Base-by-base conservation (phyloP, 1,139 yeast genomes). In the Lipomyces yarrowii region DNA sequence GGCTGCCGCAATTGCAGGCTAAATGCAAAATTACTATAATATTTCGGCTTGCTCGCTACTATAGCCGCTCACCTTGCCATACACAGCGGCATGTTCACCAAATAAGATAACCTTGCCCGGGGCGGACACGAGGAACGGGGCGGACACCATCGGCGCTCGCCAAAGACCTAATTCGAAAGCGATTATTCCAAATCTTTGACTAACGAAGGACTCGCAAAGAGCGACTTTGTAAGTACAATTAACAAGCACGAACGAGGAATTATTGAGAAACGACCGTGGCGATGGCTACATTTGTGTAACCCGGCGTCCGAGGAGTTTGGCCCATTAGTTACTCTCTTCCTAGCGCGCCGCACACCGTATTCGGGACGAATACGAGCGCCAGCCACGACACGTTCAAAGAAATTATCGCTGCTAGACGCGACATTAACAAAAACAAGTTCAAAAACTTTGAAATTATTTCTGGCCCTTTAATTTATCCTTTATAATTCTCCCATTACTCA, bases 41-140 rank as follows among this genome's bases (percentile, higher is more conserved):
- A 13, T 8, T 21, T 35, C 52, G 39, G 51, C 11, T 21, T 23
- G 18, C 13, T n/a, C 21, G 11, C n/a, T 26, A 11, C 23, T n/a
- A 10, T 21, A 33, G 18, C 69, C 65, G 71, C 85, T 76, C 70
- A 83, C 85, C 73, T 90, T 90, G 63, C 91, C 88, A 76, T 90
- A 91, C 1, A 94, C 99, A 1, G 96, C 98, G 1, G 98, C 91
- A 75, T 94, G 99, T 75, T 94, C 99, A 32, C 99, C 99, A 75
- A 92, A 96, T 58, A 96, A 83, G 72, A 94, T 96, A 56, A 92
- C 97, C 76, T 96, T 94, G 7, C 98, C 99, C 0, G 99, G 99
- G 1, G 99, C 96, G 68, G 97, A 90, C 1, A 91, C 91, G 65
- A 86, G 79, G 76, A 92, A 91, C 2, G 93, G 86, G 18, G 63